Evolutionary conservation across 2,329 filamentous ascomycete genomes (phyloP).

Genomic region (Septoria petroselini): DNA sequence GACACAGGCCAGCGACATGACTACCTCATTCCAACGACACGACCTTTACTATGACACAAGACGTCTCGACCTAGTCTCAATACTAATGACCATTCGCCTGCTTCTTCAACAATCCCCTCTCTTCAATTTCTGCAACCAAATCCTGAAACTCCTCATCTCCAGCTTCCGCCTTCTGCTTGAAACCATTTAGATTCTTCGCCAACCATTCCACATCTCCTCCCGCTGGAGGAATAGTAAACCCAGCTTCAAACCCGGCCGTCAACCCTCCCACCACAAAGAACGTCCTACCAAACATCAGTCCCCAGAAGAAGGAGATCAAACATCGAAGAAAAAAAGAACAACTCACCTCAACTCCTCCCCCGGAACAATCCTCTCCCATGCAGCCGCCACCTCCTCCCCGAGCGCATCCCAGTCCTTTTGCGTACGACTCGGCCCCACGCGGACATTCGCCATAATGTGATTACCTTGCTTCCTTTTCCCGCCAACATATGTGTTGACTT

Average conservation of each 20-base stretch:
- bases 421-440: constrained; percentile 36
- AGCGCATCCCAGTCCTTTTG: constrained; percentile 36
- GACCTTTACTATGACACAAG: too few species aligned
- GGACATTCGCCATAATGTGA: constrained; percentile 38
- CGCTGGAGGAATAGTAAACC: constrained; percentile 33
- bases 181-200: constrained; percentile 35
- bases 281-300: constrained; percentile 19
- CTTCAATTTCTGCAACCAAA: constrained; percentile 36
- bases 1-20: too few species aligned
- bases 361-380: constrained; percentile 35
- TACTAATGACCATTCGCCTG: neutral
- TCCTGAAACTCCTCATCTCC: constrained; percentile 38
- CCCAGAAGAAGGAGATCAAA: too few species aligned
- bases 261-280: constrained; percentile 34
- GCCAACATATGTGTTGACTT: constrained; percentile 36
- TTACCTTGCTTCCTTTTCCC: constrained; percentile 38
- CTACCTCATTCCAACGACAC: too few species aligned
- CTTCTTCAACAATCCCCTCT: constrained; percentile 31
- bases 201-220: constrained; percentile 38
- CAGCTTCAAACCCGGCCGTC: constrained; percentile 36
- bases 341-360: constrained; percentile 17
- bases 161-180: constrained; percentile 36
- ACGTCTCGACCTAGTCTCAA: too few species aligned
- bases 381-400: constrained; percentile 25
- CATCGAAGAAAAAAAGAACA: too few species aligned